Evolutionary conservation across 2,329 filamentous ascomycete species (phyloP).

Genomic region (Xylaria sp.): DNA sequence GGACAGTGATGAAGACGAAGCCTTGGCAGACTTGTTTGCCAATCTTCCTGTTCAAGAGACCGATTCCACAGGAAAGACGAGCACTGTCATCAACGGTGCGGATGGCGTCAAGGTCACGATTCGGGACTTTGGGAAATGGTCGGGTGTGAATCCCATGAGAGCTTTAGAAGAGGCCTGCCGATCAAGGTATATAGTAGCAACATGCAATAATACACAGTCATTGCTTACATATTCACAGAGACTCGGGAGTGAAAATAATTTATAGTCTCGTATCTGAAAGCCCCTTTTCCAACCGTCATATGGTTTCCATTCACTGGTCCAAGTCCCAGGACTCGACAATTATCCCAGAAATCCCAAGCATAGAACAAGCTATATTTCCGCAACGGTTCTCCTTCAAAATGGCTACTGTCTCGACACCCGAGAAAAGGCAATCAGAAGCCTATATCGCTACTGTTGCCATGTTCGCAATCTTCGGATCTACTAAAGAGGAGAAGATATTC

Average conservation of each 20-base stretch:
- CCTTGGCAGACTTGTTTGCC: conserved; percentile 66
- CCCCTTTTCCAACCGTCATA: conserved; percentile 79
- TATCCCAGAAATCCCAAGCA: conserved; percentile 53
- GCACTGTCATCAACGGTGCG: conserved; percentile 63
- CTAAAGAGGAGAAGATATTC: conserved; percentile 87
- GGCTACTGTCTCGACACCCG: conserved; percentile 76
- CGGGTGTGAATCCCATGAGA: conserved; percentile 78
- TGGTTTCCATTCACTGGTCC: conserved; percentile 80
- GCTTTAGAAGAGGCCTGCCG: conserved; percentile 89
- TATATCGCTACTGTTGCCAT: conserved; percentile 84
- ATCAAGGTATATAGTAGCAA: conserved; percentile 65
- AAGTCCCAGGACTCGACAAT: conserved; percentile 69
- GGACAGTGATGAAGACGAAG: conserved; percentile 64
- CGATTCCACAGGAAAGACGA: conserved; percentile 69
- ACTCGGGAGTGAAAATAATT: conserved; percentile 72
- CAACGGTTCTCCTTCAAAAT: conserved; percentile 76
- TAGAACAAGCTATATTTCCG: conserved; percentile 59
- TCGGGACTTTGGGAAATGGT: conserved; percentile 85
- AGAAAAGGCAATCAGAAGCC: conserved; percentile 83
- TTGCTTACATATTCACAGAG: conserved; percentile 59
- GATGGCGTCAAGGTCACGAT: conserved; percentile 69
- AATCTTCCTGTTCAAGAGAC: conserved; percentile 70
- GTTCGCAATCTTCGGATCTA: conserved; percentile 79
- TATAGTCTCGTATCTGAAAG: conserved; percentile 78
- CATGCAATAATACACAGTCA: conserved; percentile 12